Percentiles rank a stretch among this genome's conserved stretches.
These are phyloP conservation scores for Boletales sp. DNA, from an alignment of 768 basidiomycete genomes.

Conservation along the genomic window DNA sequence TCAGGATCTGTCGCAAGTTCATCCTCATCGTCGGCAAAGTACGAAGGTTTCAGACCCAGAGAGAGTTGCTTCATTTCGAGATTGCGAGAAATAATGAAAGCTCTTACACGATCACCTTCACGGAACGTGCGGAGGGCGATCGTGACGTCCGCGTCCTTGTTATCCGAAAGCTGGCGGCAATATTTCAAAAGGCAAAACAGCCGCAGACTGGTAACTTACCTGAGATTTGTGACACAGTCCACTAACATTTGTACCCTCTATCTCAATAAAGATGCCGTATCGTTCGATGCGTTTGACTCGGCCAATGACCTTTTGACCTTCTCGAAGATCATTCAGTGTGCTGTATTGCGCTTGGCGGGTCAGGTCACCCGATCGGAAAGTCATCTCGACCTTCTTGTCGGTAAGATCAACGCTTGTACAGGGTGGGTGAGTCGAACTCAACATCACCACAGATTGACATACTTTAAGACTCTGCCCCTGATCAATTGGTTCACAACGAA, in stretches of 20 bases:
- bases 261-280: constrained; percentile 91
- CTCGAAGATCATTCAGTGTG: constrained; percentile 52
- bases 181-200: not conserved
- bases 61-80: constrained; percentile 79
- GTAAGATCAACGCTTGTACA: constrained; percentile 61
- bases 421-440: constrained; percentile 5
- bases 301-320: constrained; percentile 80
- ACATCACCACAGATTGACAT: constrained; percentile 11
- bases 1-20: constrained; percentile 33
- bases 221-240: constrained; percentile 95
- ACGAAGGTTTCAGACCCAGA: constrained; percentile 81
- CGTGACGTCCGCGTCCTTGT: constrained; percentile 72
- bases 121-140: constrained; percentile 79
- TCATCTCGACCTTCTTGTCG: constrained; percentile 84
- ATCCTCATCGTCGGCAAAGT: constrained; percentile 65
- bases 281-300: constrained; percentile 77
- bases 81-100: constrained; percentile 69
- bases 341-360: constrained; percentile 34
- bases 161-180: constrained; percentile 74
- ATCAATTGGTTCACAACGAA: constrained; percentile 83
- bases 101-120: constrained; percentile 84
- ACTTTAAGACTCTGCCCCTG: constrained; percentile 82
- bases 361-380: constrained; percentile 69
- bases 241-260: constrained; percentile 78
- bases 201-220: constrained; percentile 39